Conservation (phyloP, 768 basidiomycete species). For the Boletus subparvulus region DNA sequence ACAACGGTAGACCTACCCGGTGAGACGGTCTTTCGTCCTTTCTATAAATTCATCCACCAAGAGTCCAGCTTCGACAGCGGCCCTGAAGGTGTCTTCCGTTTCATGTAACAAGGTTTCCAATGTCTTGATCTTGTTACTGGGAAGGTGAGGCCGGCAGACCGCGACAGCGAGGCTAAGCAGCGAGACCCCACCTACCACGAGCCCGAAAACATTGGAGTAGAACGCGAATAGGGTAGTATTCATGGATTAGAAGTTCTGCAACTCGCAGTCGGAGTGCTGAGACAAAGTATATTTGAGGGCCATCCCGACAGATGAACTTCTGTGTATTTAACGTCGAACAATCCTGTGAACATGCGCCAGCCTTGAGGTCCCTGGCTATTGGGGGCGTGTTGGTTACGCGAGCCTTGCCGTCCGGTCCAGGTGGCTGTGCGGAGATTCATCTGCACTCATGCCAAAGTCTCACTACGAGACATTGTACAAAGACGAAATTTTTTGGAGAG, state of each 20-base stretch:
- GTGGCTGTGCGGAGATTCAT: too few species aligned
- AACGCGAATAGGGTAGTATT: not conserved
- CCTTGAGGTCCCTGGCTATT: too few species aligned
- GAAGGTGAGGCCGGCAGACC: not conserved
- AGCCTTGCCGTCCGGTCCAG: too few species aligned
- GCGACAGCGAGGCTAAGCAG: not conserved
- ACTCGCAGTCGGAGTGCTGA: not conserved
- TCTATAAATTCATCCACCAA: not conserved
- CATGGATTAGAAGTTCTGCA: not conserved
- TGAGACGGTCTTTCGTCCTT: not conserved
- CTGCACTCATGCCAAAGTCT: not conserved
- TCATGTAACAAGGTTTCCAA: not conserved
- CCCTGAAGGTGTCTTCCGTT: not conserved
- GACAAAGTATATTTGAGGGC: not conserved
- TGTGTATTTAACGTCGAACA: not conserved
- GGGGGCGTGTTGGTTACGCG: too few species aligned
- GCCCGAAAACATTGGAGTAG: not conserved
- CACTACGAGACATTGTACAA: not conserved
- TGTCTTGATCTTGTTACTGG: not conserved
- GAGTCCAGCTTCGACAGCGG: not conserved
- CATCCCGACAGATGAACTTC: not conserved
- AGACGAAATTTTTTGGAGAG: conserved; percentile 19
- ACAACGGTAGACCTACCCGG: not conserved
- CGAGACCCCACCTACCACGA: not conserved
- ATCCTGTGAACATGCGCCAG: not conserved